Evolutionary conservation across 108 stramenopile species (phyloP).

Genomic region (Skeletonema grethae): DNA sequence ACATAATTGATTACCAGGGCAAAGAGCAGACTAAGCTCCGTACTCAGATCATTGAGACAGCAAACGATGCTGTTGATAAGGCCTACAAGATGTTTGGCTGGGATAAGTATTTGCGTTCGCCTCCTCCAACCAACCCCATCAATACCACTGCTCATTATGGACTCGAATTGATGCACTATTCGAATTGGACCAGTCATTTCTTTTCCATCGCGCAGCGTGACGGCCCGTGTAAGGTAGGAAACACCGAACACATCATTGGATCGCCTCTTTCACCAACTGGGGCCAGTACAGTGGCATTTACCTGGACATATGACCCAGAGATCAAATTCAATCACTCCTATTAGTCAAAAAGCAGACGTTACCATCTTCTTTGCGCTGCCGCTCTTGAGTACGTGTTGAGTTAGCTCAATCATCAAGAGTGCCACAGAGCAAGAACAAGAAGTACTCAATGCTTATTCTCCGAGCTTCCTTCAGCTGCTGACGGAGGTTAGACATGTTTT

Average conservation of each 20-base stretch:
- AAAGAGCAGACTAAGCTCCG: not conserved
- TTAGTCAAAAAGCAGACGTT: too few relatives aligned
- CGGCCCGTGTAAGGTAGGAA: constrained; percentile 16
- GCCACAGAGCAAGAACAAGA: too few relatives aligned
- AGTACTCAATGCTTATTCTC: too few relatives aligned
- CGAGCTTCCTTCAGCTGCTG: too few relatives aligned
- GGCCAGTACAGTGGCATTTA: constrained; percentile 20
- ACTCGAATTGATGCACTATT: constrained; percentile 13
- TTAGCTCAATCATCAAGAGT: too few relatives aligned
- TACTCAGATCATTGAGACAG: not conserved
- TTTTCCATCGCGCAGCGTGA: constrained; percentile 8
- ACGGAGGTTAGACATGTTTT: too few relatives aligned
- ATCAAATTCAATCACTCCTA: not conserved
- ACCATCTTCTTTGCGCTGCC: too few relatives aligned
- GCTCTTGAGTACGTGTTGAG: too few relatives aligned
- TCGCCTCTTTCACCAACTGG: constrained; percentile 25
- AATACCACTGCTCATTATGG: constrained; percentile 24
- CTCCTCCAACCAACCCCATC: constrained; percentile 36
- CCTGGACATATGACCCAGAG: constrained; percentile 38
- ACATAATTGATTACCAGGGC: constrained; percentile 25
- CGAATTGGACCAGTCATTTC: constrained; percentile 12
- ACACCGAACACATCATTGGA: not conserved
- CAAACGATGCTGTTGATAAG: constrained; percentile 9
- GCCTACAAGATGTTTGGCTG: constrained; percentile 17
- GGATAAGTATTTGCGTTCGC: constrained; percentile 24